These are phyloP conservation scores for Verticillium nonalfalfae DNA, from an alignment of 2,329 filamentous ascomycete species.

Conservation along the genomic window DNA sequence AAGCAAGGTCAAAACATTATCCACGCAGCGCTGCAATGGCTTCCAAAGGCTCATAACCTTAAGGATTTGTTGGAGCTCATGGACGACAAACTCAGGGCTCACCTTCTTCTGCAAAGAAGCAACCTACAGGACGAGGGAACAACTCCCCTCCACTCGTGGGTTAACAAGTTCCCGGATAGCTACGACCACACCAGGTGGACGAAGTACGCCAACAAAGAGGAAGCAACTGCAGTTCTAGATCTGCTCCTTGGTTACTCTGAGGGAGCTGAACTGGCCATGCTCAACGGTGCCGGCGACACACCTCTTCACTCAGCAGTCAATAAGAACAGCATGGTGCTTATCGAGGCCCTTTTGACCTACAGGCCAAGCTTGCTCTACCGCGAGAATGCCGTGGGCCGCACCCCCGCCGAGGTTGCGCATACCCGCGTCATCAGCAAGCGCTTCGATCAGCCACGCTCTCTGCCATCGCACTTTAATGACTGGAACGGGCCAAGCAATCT, in stretches of 20 bases:
- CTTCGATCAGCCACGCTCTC: slow-evolving; percentile 15
- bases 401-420: slow-evolving; percentile 61
- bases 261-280: slow-evolving; percentile 48
- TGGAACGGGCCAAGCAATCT: slow-evolving; percentile 1
- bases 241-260: slow-evolving; percentile 49
- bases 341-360: slow-evolving; percentile 42
- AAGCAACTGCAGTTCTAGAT: slow-evolving; percentile 34
- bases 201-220: slow-evolving; percentile 13
- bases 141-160: slow-evolving; percentile 59
- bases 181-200: slow-evolving; percentile 7
- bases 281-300: slow-evolving; percentile 61
- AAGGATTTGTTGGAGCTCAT: slow-evolving; percentile 50
- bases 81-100: slow-evolving; percentile 46
- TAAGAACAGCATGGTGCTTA: slow-evolving; percentile 24
- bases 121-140: slow-evolving; percentile 42
- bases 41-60: slow-evolving; percentile 27
- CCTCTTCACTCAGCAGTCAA: slow-evolving; percentile 52
- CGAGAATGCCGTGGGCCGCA: slow-evolving; percentile 72
- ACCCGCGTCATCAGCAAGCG: slow-evolving; percentile 41
- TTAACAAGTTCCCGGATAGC: slow-evolving; percentile 19
- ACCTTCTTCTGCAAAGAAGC: slow-evolving; percentile 54
- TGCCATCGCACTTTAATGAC: background rate
- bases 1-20: slow-evolving; percentile 58
- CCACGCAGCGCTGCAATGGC: slow-evolving; percentile 44
- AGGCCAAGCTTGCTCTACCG: slow-evolving; percentile 56